phyloP scores from a whole-genome alignment of 139 green algal genomes.

The Haematococcus lacustris region DNA sequence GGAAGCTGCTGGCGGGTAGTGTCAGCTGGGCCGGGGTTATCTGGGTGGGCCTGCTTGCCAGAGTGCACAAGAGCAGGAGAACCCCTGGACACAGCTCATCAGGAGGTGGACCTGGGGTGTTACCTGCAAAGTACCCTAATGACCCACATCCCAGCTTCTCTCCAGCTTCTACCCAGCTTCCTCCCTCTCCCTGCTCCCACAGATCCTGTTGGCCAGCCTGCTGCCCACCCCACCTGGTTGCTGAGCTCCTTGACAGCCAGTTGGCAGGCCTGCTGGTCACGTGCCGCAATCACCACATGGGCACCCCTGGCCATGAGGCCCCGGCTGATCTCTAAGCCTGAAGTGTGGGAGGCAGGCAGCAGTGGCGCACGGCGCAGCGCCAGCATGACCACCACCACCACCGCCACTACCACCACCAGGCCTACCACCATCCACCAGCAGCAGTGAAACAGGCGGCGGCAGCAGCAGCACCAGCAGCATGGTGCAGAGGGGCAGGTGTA shows the following conservation, averaged over 20 bases:
- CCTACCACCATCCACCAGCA: background rate
- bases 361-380: too few relatives aligned
- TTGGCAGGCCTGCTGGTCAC: slow-evolving; percentile 32
- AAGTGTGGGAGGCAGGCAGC: background rate
- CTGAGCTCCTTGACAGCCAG: too few relatives aligned
- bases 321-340: slow-evolving; percentile 36
- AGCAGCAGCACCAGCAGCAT: background rate
- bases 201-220: too few relatives aligned
- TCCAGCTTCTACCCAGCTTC: slow-evolving; percentile 18
- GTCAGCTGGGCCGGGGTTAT: too few relatives aligned
- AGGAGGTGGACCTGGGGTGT: too few relatives aligned
- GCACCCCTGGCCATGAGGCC: slow-evolving; percentile 45
- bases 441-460: background rate
- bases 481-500: background rate
- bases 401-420: background rate
- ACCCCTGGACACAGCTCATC: too few relatives aligned
- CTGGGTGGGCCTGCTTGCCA: too few relatives aligned
- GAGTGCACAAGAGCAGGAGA: too few relatives aligned
- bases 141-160: slow-evolving; percentile 22
- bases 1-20: background rate
- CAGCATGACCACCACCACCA: background rate
- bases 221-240: too few relatives aligned
- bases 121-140: too few relatives aligned
- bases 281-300: slow-evolving; percentile 56
- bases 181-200: too few relatives aligned